Base-by-base conservation (phyloP, 139 green algal genomes). In the Penium margaritaceum region DNA sequence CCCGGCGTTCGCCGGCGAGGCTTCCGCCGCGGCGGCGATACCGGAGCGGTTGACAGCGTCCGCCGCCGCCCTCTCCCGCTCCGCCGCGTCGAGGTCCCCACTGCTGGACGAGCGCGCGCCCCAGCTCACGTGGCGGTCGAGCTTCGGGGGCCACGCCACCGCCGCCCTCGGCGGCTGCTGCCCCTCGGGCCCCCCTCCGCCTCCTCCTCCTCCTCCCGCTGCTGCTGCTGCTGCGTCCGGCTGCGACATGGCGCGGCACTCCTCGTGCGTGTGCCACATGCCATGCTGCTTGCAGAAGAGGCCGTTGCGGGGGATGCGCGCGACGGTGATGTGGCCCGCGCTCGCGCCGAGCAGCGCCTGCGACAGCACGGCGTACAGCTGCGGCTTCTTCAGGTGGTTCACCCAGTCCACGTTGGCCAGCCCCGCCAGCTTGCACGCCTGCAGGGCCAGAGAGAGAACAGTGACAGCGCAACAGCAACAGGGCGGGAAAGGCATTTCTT, bases 71-170 rank as follows among this genome's bases (percentile, higher is more conserved):
- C n/a, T n/a, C 41, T 9, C 41, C 41, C 41, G 41, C 41, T 51
- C 41, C 41, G 41, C 41, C 41, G 41, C 55, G 51, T 60, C 51
- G 1, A 60, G 30, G 51, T 60, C 51, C 51, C 51, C 30, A 24
- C 51, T 60, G 51, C 51, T 60, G 51, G 24, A 5, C 6, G 29
- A 27, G 0, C 24, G 30, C 7, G 55, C n/a, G n/a, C n/a, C 55
- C 55, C 55, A 64, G 30, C 55, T 64, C 27, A 64, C 55, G 15
- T 64, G 55, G 15, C 55, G 29, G 27, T 64, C 55, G 6, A 64
- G 29, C 7, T 29, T 2, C 7, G 55, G 55, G 5, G 32, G 7
- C 55, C 55, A 64, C 15, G 27, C 27, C 1, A 32, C 55, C 14
- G 55, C 55, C 30, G 55, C 29, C 55, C 29, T 29, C 29, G 30